Evolutionary conservation across 2,329 filamentous ascomycete species (phyloP), one percentile per base, ranked within the genome.

Genomic region (Verruconis gallopava): DNA sequence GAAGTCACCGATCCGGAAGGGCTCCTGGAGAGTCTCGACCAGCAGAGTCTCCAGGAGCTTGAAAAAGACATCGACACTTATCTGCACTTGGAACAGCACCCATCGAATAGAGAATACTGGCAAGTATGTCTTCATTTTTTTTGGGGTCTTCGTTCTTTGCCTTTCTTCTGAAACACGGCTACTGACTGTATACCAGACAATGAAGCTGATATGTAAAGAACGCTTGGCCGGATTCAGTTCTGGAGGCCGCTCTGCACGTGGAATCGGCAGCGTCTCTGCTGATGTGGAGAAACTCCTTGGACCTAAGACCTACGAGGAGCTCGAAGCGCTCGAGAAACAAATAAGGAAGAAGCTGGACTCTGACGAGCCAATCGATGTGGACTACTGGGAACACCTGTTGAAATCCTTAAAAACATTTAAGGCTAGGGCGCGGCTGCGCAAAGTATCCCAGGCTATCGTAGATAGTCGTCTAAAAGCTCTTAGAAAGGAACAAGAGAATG

Each of bases 321-420:
- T 98, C n/a, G 81, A 88, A 55, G 74, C 74, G 14, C 68, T 98
- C 38, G 89, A 98, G 62, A 75, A 70, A 48, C 88, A 96, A 64
- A 91, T 98, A 59, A 78, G 77, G 56, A 68, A 71, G 13, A 98
- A 98, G 65, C 67, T 98, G 37, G 72, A 79, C 40, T 93, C 85
- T 5, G 80, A 94, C 55, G 88, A 95, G 55, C 79, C 84, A 6
- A 89, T 98, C 50, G 91, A 98, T 60, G 85, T 83, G 2, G 91
- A 98, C 62, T 98, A 96, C 59, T 98, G 91, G 91, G 85, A 93
- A 56, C 85, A 94, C 56, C 69, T 98, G 13, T 68, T 98, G 47
- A 79, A 79, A 50, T 93, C 80, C 55, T 66, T 98, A 48, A 69
- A 82, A 4, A 77, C 94, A 1, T 95, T 85, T 78, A 96, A 96